Evolutionary conservation across 2,329 filamentous ascomycete species (phyloP).

Genomic region (Xylariaceae sp.): DNA sequence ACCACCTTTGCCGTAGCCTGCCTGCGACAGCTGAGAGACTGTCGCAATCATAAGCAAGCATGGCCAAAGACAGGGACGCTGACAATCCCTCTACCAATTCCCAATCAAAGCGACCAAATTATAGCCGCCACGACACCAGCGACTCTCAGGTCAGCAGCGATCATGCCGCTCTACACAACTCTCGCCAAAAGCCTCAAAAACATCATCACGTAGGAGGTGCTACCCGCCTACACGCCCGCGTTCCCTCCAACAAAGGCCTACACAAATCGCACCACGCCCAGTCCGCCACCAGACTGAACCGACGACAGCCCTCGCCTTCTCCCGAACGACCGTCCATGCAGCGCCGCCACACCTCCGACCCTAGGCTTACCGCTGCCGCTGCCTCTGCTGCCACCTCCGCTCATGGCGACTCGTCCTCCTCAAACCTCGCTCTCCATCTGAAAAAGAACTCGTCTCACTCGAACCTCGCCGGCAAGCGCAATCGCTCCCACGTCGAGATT

Average conservation of each 20-base stretch:
- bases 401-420: constrained; percentile 22
- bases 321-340: constrained; percentile 37
- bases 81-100: constrained; percentile 42
- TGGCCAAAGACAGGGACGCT: constrained; percentile 37
- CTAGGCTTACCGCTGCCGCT: constrained; percentile 35
- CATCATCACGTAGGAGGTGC: constrained; percentile 41
- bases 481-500: constrained; percentile 55
- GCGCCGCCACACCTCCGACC: constrained; percentile 47
- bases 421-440: constrained; percentile 23
- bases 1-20: no score
- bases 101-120: constrained; percentile 53
- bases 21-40: no score
- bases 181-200: constrained; percentile 34
- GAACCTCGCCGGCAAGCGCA: constrained; percentile 44
- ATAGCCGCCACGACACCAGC: constrained; percentile 30
- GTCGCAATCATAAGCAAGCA: constrained; percentile 5
- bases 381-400: no score
- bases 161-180: constrained; percentile 26
- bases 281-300: constrained; percentile 34
- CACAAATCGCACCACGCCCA: constrained; percentile 37
- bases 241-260: constrained; percentile 48
- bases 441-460: constrained; percentile 52
- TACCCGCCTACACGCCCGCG: constrained; percentile 47
- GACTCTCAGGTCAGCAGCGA: constrained; percentile 32
- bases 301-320: constrained; percentile 40